Base-by-base conservation (phyloP, 2,329 filamentous ascomycete species). In the Geosmithia putterillii region DNA sequence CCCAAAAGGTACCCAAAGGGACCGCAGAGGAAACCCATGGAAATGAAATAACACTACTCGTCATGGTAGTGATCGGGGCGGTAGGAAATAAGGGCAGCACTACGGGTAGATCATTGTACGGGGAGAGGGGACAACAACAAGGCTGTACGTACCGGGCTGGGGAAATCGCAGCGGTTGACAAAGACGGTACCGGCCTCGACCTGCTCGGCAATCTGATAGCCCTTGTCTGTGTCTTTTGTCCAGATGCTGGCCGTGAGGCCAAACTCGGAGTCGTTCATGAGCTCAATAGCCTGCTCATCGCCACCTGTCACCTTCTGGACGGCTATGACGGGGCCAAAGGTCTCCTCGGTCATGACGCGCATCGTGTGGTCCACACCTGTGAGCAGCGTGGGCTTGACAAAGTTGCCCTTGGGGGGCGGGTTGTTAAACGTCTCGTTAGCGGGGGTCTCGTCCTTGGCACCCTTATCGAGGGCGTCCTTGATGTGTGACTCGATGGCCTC, bases 181-280 rank as follows among this genome's bases (percentile, higher is more conserved):
- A 95, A 96, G 41, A 95, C 89, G 2, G 90, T 96, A 37, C 90
- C 90, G 39, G 90, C 89, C 59, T 95, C 89, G 40, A 96, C 79
- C 42, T 81, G 71, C 44, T 92, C 81, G 35, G 83, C 78, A 42
- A 96, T 71, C 58, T 84, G 74, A 52, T 88, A 79, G 15, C 83
- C 90, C 57, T 73, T 81, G 39, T 68, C 71, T 2, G 80, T 77
- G 57, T 96, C 87, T 62, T 92, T 94, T 45, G 88, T 95, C 90
- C 90, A 96, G 54, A 96, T 88, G 55, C 87, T 94, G n/a, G 89
- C 90, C 3, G 90, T 95, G 48, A 96, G 71, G 5, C 90, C 90
- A 58, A 94, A 94, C 50, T 94, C 81, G 64, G 86, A 92, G 59
- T 95, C 88, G 55, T 95, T 95, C 88, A 96, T 95, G 42, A 90